Evolutionary conservation across 768 basidiomycete genomes (phyloP), one percentile per base, ranked within the genome.

Genomic region (Tulasnella sp.): DNA sequence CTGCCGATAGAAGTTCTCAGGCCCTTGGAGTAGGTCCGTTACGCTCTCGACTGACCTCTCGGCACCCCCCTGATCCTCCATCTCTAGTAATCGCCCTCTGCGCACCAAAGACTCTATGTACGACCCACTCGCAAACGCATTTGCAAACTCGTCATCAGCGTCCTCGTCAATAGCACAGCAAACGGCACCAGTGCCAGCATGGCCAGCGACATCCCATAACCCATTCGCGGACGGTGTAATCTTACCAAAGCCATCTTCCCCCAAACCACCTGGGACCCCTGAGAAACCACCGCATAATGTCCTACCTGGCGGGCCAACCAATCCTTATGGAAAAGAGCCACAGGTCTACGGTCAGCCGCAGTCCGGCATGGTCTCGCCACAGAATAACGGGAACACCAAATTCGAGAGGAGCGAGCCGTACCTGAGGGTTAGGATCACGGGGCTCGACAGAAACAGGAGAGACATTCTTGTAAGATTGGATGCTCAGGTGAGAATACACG

Each of bases 391-490:
- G 1, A 84, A 85, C 34, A 78, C 82, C 37, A 88, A 83, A 73
- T 90, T 85, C 75, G 92, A 94, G 82, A 90, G 86, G 81, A 82
- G 80, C 35, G 92, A 90, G 76, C 91, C 92, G 32, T 97, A 93
- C 80, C 84, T 99, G 73, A 85, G 93, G 78, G 92, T 96, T 63
- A 85, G 94, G 78, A 91, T 99, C 74, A 91, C 92, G 19, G 91
- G 89, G 16, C 79, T 99, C 77, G 97, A 99, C 81, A 86, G 97
- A 81, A 98, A 98, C 83, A 85, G 94, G 80, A 86, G 95, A 77
- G 97, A 99, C 78, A 89, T 97, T 75, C 86, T 98, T 78, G 85
- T 99, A 78, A 89, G 93, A 78, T 87, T 99, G 74, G 97, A 99
- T 80, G 95, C 94, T 17, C 94, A 96, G 85, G 96, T 95, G 77